A percentile compares a stretch with the other conserved stretches of the same genome.
phyloP scores from a whole-genome alignment of 768 basidiomycete species.

The Cyclocybe aegerita region DNA sequence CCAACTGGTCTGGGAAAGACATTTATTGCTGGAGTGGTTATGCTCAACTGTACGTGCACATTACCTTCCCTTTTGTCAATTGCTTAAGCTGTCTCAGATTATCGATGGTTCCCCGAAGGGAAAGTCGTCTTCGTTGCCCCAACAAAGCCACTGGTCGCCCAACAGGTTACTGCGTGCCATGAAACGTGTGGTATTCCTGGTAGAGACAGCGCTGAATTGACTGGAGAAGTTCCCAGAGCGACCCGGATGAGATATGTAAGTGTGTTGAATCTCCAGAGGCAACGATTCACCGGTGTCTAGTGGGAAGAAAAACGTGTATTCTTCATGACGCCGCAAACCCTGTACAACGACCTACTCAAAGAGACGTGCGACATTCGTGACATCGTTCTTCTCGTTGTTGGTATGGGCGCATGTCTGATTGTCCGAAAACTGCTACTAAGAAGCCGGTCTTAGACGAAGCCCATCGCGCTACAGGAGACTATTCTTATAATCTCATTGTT shows the following conservation, averaged over 20 bases:
- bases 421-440: not conserved
- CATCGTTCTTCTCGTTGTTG: conserved; percentile 86
- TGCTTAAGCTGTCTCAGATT: conserved; percentile 48
- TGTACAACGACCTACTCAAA: conserved; percentile 79
- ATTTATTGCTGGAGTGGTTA: conserved; percentile 94
- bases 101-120: conserved; percentile 90
- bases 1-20: conserved; percentile 98
- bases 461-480: conserved; percentile 90
- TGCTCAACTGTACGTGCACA: conserved; percentile 77
- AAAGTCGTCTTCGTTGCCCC: conserved; percentile 96
- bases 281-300: conserved; percentile 32
- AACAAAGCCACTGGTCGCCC: conserved; percentile 93
- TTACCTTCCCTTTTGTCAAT: not conserved
- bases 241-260: conserved; percentile 62
- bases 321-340: conserved; percentile 95
- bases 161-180: conserved; percentile 94
- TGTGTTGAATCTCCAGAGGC: conserved; percentile 5
- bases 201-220: conserved; percentile 81
- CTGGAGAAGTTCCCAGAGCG: conserved; percentile 62
- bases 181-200: conserved; percentile 92
- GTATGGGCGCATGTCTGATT: conserved; percentile 36
- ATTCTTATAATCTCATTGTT: conserved; percentile 87
- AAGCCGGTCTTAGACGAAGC: conserved; percentile 71
- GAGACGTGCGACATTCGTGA: conserved; percentile 76
- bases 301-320: conserved; percentile 85